Base-by-base conservation (phyloP, 192 early-diverging fungal species). In the Coemansia sp. region DNA sequence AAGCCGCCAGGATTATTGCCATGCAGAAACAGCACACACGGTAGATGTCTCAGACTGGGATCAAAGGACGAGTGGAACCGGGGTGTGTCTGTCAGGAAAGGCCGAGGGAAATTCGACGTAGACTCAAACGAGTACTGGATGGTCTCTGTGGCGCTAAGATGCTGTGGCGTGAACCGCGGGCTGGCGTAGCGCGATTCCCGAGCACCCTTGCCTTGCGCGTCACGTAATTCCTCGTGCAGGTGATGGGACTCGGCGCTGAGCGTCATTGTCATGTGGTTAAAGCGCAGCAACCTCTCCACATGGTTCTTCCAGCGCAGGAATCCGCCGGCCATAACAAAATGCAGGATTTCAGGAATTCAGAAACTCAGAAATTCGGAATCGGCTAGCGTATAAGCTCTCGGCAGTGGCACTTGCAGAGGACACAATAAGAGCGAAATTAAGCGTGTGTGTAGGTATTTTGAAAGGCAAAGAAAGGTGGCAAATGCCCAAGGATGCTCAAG, bases 251-350 rank as follows among this genome's bases (percentile, higher is more conserved):
- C 60, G 18, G 60, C 55, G 32, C 65, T 58, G 10, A 75, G 51
- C 20, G 72, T 75, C 65, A 75, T 75, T 10, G 72, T 75, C 64
- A 75, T 67, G 45, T 75, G 72, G 51, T 75, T 75, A 55, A 67
- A 75, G 22, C 72, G 72, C 52, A 75, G 56, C 46, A 75, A 55
- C 55, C 60, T 60, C 39, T 72, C 70, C 34, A 66, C 70, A 61
- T 72, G 63, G 58, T 55, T 66, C 50, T 58, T 65, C 70, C 70
- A 72, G 52, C 70, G 70, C 54, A 66, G 53, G 43, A 72, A 66
- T 40, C 70, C 62, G 50, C 62, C 50, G 27, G 68, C 40, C 70
- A 72, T 32, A 32, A 32, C 5, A 32, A 32, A n/a, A n/a, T n/a
- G n/a, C n/a, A n/a, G n/a, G n/a, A n/a, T n/a, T n/a, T n/a, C n/a